phyloP scores from a whole-genome alignment of 2,329 filamentous ascomycete species.

The Apiospora malaysiana region DNA sequence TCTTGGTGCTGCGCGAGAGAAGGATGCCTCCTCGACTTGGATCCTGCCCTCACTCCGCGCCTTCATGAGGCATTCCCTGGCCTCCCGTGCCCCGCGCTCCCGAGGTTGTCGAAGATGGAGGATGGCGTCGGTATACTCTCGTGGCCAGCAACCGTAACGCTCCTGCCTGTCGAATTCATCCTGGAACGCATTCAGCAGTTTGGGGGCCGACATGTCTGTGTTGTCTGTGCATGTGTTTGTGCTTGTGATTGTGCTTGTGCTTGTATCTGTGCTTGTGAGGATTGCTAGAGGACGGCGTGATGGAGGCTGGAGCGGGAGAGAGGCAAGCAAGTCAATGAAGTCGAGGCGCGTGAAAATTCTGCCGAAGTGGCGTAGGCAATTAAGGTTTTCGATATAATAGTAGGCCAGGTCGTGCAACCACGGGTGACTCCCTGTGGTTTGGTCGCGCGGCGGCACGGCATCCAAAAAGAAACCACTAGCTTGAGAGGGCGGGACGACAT shows the following conservation, averaged over 20 bases:
- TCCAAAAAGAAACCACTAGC: conserved; percentile 16
- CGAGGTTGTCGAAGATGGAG: conserved; percentile 16
- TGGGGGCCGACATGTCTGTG: conserved; percentile 2
- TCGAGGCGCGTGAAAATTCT: neutral
- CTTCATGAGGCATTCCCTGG: conserved; percentile 4
- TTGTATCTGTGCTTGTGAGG: neutral
- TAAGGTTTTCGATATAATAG: conserved; percentile 6
- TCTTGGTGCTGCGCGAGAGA: neutral
- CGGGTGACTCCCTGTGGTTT: neutral
- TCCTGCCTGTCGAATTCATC: conserved; percentile 15
- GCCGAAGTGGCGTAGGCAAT: neutral
- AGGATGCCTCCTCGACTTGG: conserved; percentile 13
- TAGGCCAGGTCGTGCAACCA: neutral
- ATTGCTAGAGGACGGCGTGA: neutral
- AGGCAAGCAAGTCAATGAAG: neutral
- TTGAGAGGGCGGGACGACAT: neutral
- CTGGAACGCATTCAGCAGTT: conserved; percentile 16
- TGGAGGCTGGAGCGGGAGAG: neutral
- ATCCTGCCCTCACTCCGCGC: conserved; percentile 1
- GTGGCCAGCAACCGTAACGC: neutral
- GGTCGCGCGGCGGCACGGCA: neutral
- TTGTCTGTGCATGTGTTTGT: neutral
- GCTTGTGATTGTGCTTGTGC: neutral
- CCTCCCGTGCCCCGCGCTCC: conserved; percentile 9
- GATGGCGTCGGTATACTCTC: conserved; percentile 10